Evolutionary conservation across 2,329 filamentous ascomycete species (phyloP).

Genomic region (Alternaria solani): DNA sequence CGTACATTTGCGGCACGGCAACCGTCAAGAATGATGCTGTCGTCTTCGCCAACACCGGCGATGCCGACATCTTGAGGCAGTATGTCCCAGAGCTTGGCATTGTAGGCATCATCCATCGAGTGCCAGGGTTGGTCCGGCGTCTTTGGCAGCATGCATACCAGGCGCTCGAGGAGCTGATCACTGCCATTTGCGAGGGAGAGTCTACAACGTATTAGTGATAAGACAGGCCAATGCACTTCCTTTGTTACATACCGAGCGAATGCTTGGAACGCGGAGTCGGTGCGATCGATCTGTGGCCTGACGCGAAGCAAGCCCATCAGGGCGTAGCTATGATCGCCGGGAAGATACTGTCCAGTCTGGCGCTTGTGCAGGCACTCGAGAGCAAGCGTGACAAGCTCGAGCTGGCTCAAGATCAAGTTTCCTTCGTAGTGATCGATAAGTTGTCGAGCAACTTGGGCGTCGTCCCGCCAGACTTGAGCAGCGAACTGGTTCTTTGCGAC

Average conservation of each 20-base stretch:
- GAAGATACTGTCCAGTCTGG: conserved; percentile 47
- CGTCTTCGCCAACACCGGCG: conserved; percentile 51
- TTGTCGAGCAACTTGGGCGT: conserved; percentile 50
- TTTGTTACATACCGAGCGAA: conserved; percentile 50
- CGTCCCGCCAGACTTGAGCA: conserved; percentile 50
- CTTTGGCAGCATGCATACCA: conserved; percentile 55
- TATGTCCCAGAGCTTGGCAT: conserved; percentile 57
- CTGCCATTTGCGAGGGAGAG: conserved; percentile 58
- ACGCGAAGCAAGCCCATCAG: conserved; percentile 57
- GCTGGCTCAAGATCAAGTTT: conserved; percentile 50
- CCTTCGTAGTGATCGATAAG: conserved; percentile 59
- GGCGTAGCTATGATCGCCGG: conserved; percentile 56
- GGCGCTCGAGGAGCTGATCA: conserved; percentile 55
- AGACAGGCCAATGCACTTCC: background rate
- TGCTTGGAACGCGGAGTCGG: conserved; percentile 57
- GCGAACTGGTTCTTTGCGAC: conserved; percentile 55
- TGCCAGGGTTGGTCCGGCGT: conserved; percentile 51
- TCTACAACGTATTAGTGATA: conserved; percentile 16
- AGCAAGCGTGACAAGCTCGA: conserved; percentile 55
- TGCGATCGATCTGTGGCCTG: conserved; percentile 50
- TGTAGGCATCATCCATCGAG: conserved; percentile 53
- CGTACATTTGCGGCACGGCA: conserved; percentile 53
- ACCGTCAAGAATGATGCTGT: conserved; percentile 57
- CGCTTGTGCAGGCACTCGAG: conserved; percentile 54
- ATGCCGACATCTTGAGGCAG: conserved; percentile 52